Base-by-base conservation (phyloP, 495 filamentous ascomycete species). In the Poronia punctata region DNA sequence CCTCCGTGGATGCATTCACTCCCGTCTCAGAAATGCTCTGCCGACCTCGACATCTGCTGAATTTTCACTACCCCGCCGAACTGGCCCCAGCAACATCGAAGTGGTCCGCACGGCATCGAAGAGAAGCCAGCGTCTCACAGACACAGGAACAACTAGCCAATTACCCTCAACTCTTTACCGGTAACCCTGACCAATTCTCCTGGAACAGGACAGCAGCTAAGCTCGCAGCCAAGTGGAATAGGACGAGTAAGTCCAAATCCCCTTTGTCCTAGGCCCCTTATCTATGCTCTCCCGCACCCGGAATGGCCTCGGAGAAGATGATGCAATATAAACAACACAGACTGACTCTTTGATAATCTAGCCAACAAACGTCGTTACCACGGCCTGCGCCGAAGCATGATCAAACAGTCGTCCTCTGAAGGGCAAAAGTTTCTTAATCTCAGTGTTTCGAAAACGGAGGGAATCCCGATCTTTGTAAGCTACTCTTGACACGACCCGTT, bases 21-120 rank as follows among this genome's bases (percentile, higher is more conserved):
- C 40, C 43, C 30, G 45, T 42, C 37, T 38, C 48, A 57, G 54
- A 54, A 26, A 57, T 57, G 54, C 48, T 57, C 52, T 48, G 47
- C 52, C 51, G 48, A 54, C 45, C 51, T 29, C 48, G 40, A 24
- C 29, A 54, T 51, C 18, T 52, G 45, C 17, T 41, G 15, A 40
- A 29, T 48, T 32, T 38, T 27, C 17, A 44, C 43, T 17, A 39
- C 37, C 27, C 18, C 11, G 2, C 26, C n/a, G 19, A 38, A 33
- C 14, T 21, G 4, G 14, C 15, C 31, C 26, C 36, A 10, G 24
- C 27, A 21, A 14, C 30, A 25, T 23, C 27, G 35, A 52, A 36
- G 34, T 52, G 42, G 36, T 22, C 40, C 7, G 7, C 21, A 37
- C 4, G 30, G n/a, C 23, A 23, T 38, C 19, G 40, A 17, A 24